phyloP scores from a whole-genome alignment of 345 rosid species.

The Chamaenerion angustifolium region DNA sequence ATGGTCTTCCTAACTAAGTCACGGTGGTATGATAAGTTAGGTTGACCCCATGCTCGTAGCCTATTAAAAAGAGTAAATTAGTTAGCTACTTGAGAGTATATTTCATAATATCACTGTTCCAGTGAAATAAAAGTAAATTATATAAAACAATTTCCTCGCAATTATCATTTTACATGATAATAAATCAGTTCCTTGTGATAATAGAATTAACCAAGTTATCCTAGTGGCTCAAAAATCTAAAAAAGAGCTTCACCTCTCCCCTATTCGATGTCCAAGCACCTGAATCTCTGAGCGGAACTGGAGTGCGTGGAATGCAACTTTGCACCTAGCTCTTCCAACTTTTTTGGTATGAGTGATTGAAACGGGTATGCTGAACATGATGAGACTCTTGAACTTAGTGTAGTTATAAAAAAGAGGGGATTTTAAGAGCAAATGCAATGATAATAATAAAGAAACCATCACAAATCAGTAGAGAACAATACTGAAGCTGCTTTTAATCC shows the following conservation, averaged over 20 bases:
- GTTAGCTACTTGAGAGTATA: slow-evolving; percentile 1
- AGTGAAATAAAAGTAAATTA: background rate
- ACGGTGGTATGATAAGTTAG: slow-evolving; percentile 76
- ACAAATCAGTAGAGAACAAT: too few relatives aligned
- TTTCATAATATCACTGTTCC: background rate
- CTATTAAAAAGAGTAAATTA: slow-evolving; percentile 21
- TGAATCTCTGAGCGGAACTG: slow-evolving; percentile 79
- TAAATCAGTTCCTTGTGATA: background rate
- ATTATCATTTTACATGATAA: background rate
- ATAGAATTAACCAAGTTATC: background rate
- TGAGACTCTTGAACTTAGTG: background rate
- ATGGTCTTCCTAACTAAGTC: slow-evolving; percentile 70
- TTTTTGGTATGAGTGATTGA: slow-evolving; percentile 69
- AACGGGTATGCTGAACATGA: slow-evolving; percentile 12
- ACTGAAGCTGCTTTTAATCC: too few relatives aligned
- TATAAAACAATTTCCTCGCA: background rate
- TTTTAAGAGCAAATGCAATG: too few relatives aligned
- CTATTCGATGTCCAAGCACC: slow-evolving; percentile 60
- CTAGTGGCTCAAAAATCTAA: background rate
- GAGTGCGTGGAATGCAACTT: slow-evolving; percentile 93
- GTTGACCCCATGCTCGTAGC: slow-evolving; percentile 66
- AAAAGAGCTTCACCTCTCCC: slow-evolving; percentile 50
- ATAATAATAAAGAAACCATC: too few relatives aligned
- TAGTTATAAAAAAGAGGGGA: too few relatives aligned
- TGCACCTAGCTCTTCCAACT: slow-evolving; percentile 85